These are phyloP conservation scores for Apiospora kogelbergensis DNA, from an alignment of 2,329 filamentous ascomycete genomes.

Conservation along the genomic window DNA sequence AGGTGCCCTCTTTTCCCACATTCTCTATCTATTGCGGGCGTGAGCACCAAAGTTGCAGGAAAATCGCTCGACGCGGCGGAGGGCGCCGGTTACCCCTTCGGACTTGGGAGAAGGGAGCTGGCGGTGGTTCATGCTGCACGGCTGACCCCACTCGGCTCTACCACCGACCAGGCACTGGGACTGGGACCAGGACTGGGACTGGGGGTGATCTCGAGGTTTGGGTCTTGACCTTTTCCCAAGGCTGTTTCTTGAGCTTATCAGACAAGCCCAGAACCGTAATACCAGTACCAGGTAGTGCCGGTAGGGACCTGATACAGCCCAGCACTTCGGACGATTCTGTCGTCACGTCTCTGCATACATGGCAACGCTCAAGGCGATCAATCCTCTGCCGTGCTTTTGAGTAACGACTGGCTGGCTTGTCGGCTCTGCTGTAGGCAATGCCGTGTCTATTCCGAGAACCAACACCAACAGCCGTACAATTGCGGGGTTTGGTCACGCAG, in stretches of 20 bases:
- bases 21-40: neutral
- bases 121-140: conserved; percentile 2
- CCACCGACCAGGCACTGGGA: neutral
- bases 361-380: neutral
- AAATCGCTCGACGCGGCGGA: neutral
- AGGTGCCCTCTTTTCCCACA: neutral
- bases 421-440: neutral
- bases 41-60: neutral
- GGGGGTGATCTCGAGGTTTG: neutral
- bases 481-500: neutral
- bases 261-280: neutral
- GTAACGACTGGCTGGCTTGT: neutral
- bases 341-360: neutral
- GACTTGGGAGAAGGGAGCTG: conserved; percentile 3
- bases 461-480: neutral
- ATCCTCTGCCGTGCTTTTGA: neutral
- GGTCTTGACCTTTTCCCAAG: neutral
- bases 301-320: neutral
- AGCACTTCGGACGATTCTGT: neutral
- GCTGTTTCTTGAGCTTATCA: conserved; percentile 4
- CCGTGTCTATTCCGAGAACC: too few species aligned
- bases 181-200: neutral
- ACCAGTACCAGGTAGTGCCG: neutral
- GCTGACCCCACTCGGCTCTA: neutral
- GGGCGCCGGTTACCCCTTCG: conserved; percentile 7